These are phyloP conservation scores for Tremella mesenterica DNA, from an alignment of 768 basidiomycete species.

Conservation along the genomic window DNA sequence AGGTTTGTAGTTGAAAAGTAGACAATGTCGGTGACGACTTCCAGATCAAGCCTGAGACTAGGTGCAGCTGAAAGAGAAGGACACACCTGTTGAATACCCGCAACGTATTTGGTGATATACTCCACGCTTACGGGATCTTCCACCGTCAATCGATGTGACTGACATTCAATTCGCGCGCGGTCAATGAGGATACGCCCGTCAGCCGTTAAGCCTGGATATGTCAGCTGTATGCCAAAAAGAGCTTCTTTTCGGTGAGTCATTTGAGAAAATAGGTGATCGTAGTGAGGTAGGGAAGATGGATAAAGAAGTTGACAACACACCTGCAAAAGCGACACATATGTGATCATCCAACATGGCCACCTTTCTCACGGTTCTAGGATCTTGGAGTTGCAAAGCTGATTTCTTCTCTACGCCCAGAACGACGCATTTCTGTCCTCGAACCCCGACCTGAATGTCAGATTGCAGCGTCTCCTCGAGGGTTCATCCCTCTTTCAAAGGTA, in stretches of 20 bases:
- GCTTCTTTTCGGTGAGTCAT: constrained; percentile 5
- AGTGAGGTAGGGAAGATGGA: constrained; percentile 1
- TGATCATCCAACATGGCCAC: constrained; percentile 99
- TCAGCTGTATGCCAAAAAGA: constrained; percentile 5
- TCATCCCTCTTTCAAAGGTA: too few relatives aligned
- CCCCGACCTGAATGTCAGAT: constrained; percentile 82
- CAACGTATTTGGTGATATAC: constrained; percentile 95
- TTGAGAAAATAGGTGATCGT: neutral
- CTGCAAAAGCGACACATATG: constrained; percentile 92
- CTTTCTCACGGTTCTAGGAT: constrained; percentile 93
- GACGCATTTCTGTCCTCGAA: constrained; percentile 86
- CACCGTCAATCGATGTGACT: constrained; percentile 90
- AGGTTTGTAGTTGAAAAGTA: neutral
- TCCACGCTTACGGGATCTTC: constrained; percentile 98
- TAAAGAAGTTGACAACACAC: constrained; percentile 52
- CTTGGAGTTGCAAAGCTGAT: constrained; percentile 91
- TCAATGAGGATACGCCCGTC: constrained; percentile 97
- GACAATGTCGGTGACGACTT: too few relatives aligned
- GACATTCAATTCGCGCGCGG: constrained; percentile 95
- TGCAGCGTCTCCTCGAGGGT: too few relatives aligned
- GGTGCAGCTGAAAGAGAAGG: too few relatives aligned
- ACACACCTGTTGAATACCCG: constrained; percentile 92
- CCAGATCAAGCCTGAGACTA: too few relatives aligned
- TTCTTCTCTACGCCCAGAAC: constrained; percentile 99
- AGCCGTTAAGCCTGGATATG: constrained; percentile 74